Base-by-base conservation (phyloP, 768 basidiomycete genomes). In the Agaricus subrufescens region DNA sequence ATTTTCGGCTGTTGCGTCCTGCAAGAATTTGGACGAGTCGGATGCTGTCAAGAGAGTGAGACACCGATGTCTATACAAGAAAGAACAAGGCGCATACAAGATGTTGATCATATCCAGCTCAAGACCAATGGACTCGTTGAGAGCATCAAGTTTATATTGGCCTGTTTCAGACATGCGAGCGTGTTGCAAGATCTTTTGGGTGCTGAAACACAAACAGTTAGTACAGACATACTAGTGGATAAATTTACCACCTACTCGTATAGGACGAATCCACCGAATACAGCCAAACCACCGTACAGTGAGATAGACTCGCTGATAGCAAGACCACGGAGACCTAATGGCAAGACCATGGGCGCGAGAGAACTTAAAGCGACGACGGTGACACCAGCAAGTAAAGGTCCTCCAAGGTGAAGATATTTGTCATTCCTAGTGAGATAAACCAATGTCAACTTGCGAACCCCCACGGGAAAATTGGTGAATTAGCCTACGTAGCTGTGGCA, bases 41-140 rank as follows among this genome's bases (percentile, higher is more conserved):
- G 61, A 93, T 78, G 67, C 89, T 92, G 26, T 50, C 15, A 50
- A 40, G 49, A 23, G 8, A 54, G 10, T 40, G 39, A 29, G 40
- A 46, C 56, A 38, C 5, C 50, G 23, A 7, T 6, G 60, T 15
- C 23, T 39, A n/a, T 25, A 27, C 10, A 25, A 25, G 25, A 48
- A 23, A 2, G 19, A 38, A 40, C 4, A 38, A 44, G n/a, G 9
- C 4, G 71, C 85, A 60, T 63, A 89, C 87, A 93, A 93, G 49
- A 94, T 92, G 70, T 94, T 94, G 66, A 95, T 83, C 82, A 93
- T 87, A 64, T 93, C 89, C 52, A 94, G 79, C 66, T 94, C 86
- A 50, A 94, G 76, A 44, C 82, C 76, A 53, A 93, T 83, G 5
- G 89, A 81, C 70, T 93, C 92, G 52, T 77, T 85, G 62, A 94